Evolutionary conservation across 2,329 filamentous ascomycete genomes (phyloP), one percentile per base, ranked within the genome.

Genomic region (Cercospora sp.): DNA sequence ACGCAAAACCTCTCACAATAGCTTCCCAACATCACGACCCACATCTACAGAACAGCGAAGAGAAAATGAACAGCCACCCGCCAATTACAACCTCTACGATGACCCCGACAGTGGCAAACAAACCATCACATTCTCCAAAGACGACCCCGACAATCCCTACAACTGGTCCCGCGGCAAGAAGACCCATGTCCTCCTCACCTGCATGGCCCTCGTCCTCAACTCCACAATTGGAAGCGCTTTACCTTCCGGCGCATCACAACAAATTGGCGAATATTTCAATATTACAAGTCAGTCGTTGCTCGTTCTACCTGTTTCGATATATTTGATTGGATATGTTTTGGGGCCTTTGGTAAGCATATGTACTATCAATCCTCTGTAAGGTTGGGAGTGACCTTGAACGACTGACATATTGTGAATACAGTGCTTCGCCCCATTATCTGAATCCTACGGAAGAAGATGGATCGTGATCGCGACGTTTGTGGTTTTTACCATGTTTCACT

Each of bases 151-250:
- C 0, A 79, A 82, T 62, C 82, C 82, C 1, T 80, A 82, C 65
- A 82, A 82, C 62, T 83, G 80, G 80, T 61, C 55, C 28, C 43
- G 60, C 26, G 60, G 45, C 61, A 87, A 83, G 73, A 91, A 91
- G 75, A 71, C 79, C 1, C 79, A 81, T 43, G 82, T 91, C 5
- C 74, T 89, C 2, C 74, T 86, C 28, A 82, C 86, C 0, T 84
- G 85, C 1, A 87, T 88, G 79, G 76, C 85, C 70, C 82, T 85
- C 63, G 88, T 91, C 53, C 82, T 90, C 75, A 92, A 92, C 77
- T 88, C 85, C 28, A 91, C 89, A 9, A 86, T 91, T 79, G 87
- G 86, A 1, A 90, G 86, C 51, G 83, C 88, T 0, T 81, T 92
- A 5, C 88, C 89, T 1, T 87, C 87, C 65, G 89, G 89, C 77